Evolutionary conservation across 306 rosid genomes (phyloP).

Genomic region (Lathyrus aphaca): DNA sequence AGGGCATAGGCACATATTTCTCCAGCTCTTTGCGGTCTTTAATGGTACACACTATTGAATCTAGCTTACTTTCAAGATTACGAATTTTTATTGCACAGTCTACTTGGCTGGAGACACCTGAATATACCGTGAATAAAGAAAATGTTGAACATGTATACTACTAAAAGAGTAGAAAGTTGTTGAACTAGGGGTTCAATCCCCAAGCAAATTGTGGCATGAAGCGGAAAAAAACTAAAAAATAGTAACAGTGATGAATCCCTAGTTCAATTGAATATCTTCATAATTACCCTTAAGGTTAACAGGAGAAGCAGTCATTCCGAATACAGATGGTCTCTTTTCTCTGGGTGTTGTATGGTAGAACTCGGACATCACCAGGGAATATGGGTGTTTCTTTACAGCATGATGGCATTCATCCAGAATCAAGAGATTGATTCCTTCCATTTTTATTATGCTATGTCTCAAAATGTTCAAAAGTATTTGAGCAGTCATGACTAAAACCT

Average conservation of each 20-base stretch:
- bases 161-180: conserved; percentile 19
- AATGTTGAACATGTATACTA: conserved; percentile 17
- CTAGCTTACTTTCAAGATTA: conserved; percentile 97
- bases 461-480: conserved; percentile 96
- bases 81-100: conserved; percentile 98
- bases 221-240: neutral
- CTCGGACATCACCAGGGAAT: conserved; percentile 98
- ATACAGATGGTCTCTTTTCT: conserved; percentile 87
- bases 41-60: conserved; percentile 91
- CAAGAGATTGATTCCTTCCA: conserved; percentile 87
- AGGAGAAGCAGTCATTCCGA: conserved; percentile 99
- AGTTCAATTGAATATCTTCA: conserved; percentile 26
- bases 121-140: conserved; percentile 45
- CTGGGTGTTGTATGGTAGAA: conserved; percentile 93
- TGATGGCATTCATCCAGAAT: conserved; percentile 98
- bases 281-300: conserved; percentile 88
- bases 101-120: conserved; percentile 97
- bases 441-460: conserved; percentile 95
- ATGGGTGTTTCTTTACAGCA: conserved; percentile 98
- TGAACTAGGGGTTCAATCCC: conserved; percentile 11
- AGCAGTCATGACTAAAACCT: conserved; percentile 99
- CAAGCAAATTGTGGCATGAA: conserved; percentile 27
- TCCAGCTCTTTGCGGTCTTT: conserved; percentile 98
- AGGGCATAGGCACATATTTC: conserved; percentile 97
- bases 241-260: conserved; percentile 21